Percentiles rank a stretch among this genome's conserved stretches.
Conservation (phyloP, 2,329 filamentous ascomycete species). For the Ceratocystis cubensis region DNA sequence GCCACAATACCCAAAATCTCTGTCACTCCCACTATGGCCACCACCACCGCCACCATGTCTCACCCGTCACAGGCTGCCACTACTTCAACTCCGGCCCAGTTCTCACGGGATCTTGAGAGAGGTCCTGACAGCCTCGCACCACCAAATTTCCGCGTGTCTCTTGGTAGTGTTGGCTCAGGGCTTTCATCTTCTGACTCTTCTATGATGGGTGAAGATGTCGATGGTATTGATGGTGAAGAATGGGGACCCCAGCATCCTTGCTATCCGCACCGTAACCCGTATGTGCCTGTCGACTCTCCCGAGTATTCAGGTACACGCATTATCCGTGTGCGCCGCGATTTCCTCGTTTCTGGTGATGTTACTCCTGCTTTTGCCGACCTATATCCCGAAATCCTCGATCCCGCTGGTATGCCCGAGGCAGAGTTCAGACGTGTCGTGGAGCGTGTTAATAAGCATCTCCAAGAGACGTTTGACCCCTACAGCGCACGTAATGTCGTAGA, state of each 20-base stretch:
- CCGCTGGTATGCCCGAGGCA: slow-evolving; percentile 64
- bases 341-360: slow-evolving; percentile 77
- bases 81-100: slow-evolving; percentile 26
- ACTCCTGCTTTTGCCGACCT: slow-evolving; percentile 89
- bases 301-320: slow-evolving; percentile 71
- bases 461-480: slow-evolving; percentile 70
- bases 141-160: slow-evolving; percentile 34
- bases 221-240: slow-evolving; percentile 57
- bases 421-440: slow-evolving; percentile 76
- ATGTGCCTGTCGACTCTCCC: slow-evolving; percentile 65
- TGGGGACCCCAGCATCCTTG: slow-evolving; percentile 95
- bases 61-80: slow-evolving; percentile 21
- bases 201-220: slow-evolving; percentile 52
- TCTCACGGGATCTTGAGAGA: slow-evolving; percentile 43
- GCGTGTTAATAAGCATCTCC: slow-evolving; percentile 65
- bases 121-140: slow-evolving; percentile 34
- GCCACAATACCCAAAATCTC: slow-evolving; percentile 42
- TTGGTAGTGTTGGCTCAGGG: slow-evolving; percentile 36
- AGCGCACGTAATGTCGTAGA: slow-evolving; percentile 67
- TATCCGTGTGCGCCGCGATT: slow-evolving; percentile 83
- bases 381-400: slow-evolving; percentile 91
- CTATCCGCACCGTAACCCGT: slow-evolving; percentile 83
- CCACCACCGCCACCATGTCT: slow-evolving; percentile 27
- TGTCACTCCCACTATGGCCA: slow-evolving; percentile 28
- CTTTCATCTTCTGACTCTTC: slow-evolving; percentile 48